Conservation (phyloP, 192 early-diverging fungal species). For the Coemansia reversa region DNA sequence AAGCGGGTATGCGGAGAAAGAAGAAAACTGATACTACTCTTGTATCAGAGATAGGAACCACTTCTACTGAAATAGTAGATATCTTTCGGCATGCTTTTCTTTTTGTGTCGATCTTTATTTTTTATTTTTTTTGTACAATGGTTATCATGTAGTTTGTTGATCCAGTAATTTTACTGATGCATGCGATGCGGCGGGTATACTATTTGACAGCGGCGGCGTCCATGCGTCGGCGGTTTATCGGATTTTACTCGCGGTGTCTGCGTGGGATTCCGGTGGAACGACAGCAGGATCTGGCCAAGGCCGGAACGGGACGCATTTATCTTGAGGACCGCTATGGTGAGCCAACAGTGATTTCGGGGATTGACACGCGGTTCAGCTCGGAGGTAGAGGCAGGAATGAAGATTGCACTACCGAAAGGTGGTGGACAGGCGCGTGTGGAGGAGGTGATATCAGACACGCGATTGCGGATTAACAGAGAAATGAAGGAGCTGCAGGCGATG, state of each 20-base stretch:
- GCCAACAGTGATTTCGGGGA: constrained; percentile 68
- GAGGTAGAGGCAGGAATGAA: constrained; percentile 64
- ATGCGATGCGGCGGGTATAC: constrained; percentile 73
- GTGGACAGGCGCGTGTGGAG: constrained; percentile 65
- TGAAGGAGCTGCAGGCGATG: constrained; percentile 69
- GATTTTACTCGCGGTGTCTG: constrained; percentile 71
- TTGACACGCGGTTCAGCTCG: constrained; percentile 67
- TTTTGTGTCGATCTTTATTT: not conserved
- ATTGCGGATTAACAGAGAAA: constrained; percentile 71
- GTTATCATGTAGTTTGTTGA: constrained; percentile 74
- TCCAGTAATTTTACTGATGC: constrained; percentile 82
- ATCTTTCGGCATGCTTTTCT: not conserved
- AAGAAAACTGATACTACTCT: too few species aligned
- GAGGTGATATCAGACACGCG: constrained; percentile 82
- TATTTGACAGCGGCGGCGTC: constrained; percentile 83
- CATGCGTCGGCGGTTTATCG: constrained; percentile 84
- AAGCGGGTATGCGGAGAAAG: too few species aligned
- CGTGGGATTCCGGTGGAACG: constrained; percentile 90
- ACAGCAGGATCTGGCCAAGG: constrained; percentile 83
- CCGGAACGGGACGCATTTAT: constrained; percentile 70
- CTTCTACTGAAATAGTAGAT: too few species aligned
- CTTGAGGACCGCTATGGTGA: constrained; percentile 65
- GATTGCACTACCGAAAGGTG: constrained; percentile 64
- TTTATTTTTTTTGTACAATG: not conserved
- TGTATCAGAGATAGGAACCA: too few species aligned